Percentiles rank a stretch among this genome's conserved stretches.
These are phyloP conservation scores for Talaromyces amestolkiae DNA, from an alignment of 2,329 filamentous ascomycete species.

Conservation along the genomic window DNA sequence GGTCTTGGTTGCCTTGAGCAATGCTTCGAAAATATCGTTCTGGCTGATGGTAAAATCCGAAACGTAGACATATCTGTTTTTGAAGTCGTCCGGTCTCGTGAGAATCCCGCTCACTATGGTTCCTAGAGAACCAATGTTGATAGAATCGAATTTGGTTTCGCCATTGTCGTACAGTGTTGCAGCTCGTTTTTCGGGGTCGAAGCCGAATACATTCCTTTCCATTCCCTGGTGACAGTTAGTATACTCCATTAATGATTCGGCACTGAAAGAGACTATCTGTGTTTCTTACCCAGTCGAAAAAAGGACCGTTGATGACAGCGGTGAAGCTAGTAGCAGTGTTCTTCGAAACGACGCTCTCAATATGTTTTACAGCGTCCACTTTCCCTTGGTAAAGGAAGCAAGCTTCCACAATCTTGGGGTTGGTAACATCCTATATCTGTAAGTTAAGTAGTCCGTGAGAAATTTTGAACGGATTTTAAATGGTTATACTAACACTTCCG, in stretches of 20 bases:
- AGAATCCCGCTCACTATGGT: conserved; percentile 1
- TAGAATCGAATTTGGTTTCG: conserved; percentile 12
- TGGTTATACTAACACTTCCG: conserved; percentile 11
- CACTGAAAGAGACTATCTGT: background rate
- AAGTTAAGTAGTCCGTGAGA: background rate
- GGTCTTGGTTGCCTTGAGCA: conserved; percentile 10
- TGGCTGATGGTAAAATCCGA: conserved; percentile 11
- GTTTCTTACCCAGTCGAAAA: conserved; percentile 16
- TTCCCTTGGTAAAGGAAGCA: conserved; percentile 10
- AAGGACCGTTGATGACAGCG: conserved; percentile 14
- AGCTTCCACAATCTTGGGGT: conserved; percentile 8
- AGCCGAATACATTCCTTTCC: conserved; percentile 8
- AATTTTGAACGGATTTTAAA: background rate
- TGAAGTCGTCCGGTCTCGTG: conserved; percentile 4
- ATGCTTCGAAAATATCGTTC: conserved; percentile 15
- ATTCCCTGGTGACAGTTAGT: background rate
- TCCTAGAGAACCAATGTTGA: conserved; percentile 5
- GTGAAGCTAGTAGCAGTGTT: conserved; percentile 13
- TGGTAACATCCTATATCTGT: conserved; percentile 6
- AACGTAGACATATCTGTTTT: conserved; percentile 10
- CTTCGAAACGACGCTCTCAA: background rate
- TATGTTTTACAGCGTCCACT: conserved; percentile 7
- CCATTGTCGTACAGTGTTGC: conserved; percentile 15
- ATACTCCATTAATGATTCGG: background rate
- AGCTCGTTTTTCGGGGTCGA: conserved; percentile 10